phyloP scores from a whole-genome alignment of 1,284 basidiomycete genomes.

The Trametes hirsuta region DNA sequence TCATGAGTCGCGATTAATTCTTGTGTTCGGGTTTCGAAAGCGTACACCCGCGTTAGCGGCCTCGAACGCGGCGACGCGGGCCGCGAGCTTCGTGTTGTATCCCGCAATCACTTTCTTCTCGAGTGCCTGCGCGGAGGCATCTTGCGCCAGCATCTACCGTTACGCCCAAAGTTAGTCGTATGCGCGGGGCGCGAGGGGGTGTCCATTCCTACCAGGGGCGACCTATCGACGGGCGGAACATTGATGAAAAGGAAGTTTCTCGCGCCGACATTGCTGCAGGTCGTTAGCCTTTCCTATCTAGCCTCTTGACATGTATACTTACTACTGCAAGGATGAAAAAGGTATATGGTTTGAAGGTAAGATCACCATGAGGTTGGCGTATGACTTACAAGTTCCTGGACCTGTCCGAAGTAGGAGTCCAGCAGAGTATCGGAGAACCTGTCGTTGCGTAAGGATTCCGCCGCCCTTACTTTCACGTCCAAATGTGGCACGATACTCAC shows the following conservation, averaged over 20 bases:
- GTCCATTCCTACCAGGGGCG: slow-evolving; percentile 46
- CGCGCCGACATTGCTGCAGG: slow-evolving; percentile 46
- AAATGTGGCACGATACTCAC: slow-evolving; percentile 38
- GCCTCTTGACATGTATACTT: slow-evolving; percentile 3
- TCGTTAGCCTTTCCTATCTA: background rate
- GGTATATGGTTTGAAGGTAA: background rate
- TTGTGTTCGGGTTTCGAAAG: slow-evolving; percentile 10
- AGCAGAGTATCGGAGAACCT: slow-evolving; percentile 56
- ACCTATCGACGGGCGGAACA: slow-evolving; percentile 58
- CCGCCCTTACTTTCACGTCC: background rate
- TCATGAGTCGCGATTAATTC: background rate
- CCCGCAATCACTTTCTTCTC: slow-evolving; percentile 51
- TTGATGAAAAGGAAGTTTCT: slow-evolving; percentile 64
- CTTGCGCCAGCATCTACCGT: slow-evolving; percentile 51
- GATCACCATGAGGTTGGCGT: background rate
- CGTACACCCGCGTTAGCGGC: slow-evolving; percentile 48
- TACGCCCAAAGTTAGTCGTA: background rate
- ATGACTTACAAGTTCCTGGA: slow-evolving; percentile 56
- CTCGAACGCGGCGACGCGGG: slow-evolving; percentile 44
- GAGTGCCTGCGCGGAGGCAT: slow-evolving; percentile 42
- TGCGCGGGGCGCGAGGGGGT: background rate
- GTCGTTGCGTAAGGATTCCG: background rate
- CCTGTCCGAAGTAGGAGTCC: slow-evolving; percentile 54
- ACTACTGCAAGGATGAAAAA: slow-evolving; percentile 26
- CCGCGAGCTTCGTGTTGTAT: slow-evolving; percentile 53